phyloP scores from a whole-genome alignment of 2,329 filamentous ascomycete species.

The Pochonia chlamydosporia region DNA sequence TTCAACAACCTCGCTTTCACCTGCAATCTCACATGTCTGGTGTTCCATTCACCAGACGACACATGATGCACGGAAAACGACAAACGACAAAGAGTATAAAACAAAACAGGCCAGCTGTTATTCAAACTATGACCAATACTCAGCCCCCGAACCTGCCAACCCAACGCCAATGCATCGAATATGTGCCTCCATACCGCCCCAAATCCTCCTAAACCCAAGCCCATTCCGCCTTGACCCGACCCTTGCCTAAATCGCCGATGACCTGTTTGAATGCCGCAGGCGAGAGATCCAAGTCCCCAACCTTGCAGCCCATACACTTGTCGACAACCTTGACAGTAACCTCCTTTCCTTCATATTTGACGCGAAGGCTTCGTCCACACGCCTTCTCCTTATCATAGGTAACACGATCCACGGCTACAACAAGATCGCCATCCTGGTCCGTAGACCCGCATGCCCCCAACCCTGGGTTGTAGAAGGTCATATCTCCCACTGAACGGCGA shows the following conservation, averaged over 20 bases:
- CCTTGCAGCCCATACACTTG: slow-evolving; percentile 48
- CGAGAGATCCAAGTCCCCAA: slow-evolving; percentile 43
- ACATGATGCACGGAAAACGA: too few species aligned
- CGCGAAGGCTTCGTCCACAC: slow-evolving; percentile 63
- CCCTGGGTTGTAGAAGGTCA: slow-evolving; percentile 55
- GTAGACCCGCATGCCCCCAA: slow-evolving; percentile 65
- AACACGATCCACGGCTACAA: slow-evolving; percentile 62
- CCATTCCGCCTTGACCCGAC: slow-evolving; percentile 9
- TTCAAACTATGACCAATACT: too few species aligned
- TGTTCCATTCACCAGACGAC: too few species aligned
- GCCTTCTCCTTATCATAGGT: slow-evolving; percentile 54
- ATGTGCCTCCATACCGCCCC: not conserved
- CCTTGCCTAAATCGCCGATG: slow-evolving; percentile 23
- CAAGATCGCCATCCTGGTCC: slow-evolving; percentile 46
- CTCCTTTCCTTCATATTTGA: slow-evolving; percentile 41
- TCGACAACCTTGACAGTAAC: slow-evolving; percentile 61
- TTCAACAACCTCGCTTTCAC: too few species aligned
- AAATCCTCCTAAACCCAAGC: not conserved
- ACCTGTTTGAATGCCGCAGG: slow-evolving; percentile 39
- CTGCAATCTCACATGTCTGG: not conserved
- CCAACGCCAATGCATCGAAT: too few species aligned
- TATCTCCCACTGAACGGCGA: slow-evolving; percentile 2
- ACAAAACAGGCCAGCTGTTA: not conserved
- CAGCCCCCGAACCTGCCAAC: too few species aligned
- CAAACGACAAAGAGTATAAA: not conserved